A percentile compares a stretch with the other conserved stretches of the same genome.
phyloP scores from a whole-genome alignment of 352 stramenopile species.

The Globisporangium lucens region DNA sequence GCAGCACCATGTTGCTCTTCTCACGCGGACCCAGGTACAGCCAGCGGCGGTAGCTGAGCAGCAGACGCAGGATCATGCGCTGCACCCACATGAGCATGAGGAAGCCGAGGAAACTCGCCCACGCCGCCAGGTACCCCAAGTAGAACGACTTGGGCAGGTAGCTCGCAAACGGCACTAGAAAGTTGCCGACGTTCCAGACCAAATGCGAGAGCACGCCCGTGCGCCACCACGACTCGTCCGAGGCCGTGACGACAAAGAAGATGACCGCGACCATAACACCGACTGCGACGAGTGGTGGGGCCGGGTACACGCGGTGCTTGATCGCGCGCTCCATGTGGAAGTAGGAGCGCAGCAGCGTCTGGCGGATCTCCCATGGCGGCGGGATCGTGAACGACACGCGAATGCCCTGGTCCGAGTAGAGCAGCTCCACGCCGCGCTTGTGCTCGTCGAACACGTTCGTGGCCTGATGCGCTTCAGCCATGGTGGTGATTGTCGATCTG shows the following conservation, averaged over 20 bases:
- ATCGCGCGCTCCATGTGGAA: constrained; percentile 76
- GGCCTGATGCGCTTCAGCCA: constrained; percentile 86
- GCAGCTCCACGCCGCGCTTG: constrained; percentile 82
- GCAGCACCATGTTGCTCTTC: constrained; percentile 60
- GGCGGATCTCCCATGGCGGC: constrained; percentile 70
- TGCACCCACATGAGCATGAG: constrained; percentile 85
- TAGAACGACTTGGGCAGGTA: constrained; percentile 69
- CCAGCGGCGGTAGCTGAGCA: constrained; percentile 88
- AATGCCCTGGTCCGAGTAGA: constrained; percentile 83
- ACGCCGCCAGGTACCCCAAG: constrained; percentile 81
- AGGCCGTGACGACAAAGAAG: constrained; percentile 49
- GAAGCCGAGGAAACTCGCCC: constrained; percentile 75
- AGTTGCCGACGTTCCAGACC: constrained; percentile 81
- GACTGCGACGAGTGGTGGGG: constrained; percentile 60
- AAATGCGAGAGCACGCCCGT: constrained; percentile 63
- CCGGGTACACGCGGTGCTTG: constrained; percentile 73
- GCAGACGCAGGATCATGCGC: constrained; percentile 70
- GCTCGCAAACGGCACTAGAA: constrained; percentile 67
- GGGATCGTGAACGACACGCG: constrained; percentile 85
- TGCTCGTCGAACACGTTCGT: constrained; percentile 85
- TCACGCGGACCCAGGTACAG: constrained; percentile 75
- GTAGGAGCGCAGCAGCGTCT: constrained; percentile 47
- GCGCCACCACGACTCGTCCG: constrained; percentile 84
- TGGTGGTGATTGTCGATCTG: constrained; percentile 18
- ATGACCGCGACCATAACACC: constrained; percentile 61